Base-by-base conservation (phyloP, 164 flowering plant genomes). In the Piper longum region DNA sequence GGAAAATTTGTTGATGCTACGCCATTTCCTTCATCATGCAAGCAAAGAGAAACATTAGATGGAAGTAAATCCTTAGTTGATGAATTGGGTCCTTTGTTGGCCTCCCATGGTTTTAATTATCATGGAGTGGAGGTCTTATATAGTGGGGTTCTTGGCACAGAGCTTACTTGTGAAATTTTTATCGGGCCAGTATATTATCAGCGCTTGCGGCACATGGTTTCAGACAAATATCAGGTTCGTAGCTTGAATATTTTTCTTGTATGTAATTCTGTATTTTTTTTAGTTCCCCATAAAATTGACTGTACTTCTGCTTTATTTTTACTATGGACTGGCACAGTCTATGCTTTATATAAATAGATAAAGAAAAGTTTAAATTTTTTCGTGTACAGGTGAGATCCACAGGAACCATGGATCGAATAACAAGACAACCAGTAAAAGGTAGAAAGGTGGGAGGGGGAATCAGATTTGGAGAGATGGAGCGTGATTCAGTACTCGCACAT, bases 121-220 rank as follows among this genome's bases (percentile, higher is more conserved):
- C 88, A 84, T 69, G 98, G 98, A 16, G 26, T 57, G 8, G 98
- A 93, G 74, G 92, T 86, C 48, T 54, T 93, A 54, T 88, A 90
- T 70, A 93, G 97, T 72, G 98, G 98, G 59, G 78, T 90, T 64
- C 86, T 84, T 73, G 98, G 98, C 57, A 82, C 82, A 3, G 95
- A 90, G 69, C 74, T 93, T 45, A 71, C 82, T 16, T 93, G 97
- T 74, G 95, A 88, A 74, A 90, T 93, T 56, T 93, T 93, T 66
- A 81, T 93, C 57, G 98, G 98, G n/a, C 98, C 97, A 62, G 95
- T 88, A 36, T 93, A 88, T 74, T 93, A 93, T 71, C 99, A 90
- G 64, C 84, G 99, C 9, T 85, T 93, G 9, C 81, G 97, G 36
- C 99, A 93, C 75, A 93, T 93, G 99, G 99, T 90, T 63, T 88